These are phyloP conservation scores for Myxozyma neotropica DNA, from an alignment of 805 yeast species.

Conservation along the genomic window DNA sequence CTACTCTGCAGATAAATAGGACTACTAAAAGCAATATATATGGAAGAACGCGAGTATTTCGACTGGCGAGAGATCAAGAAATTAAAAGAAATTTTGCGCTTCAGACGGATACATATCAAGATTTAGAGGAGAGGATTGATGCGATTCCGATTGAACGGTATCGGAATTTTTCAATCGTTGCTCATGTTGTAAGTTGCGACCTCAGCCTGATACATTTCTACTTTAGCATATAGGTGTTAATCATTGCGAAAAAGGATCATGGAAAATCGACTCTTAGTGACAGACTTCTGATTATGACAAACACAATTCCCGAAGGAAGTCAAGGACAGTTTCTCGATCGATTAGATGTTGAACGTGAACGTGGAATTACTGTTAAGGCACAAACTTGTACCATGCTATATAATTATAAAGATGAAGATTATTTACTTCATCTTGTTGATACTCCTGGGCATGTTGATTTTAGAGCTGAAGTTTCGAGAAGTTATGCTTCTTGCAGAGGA, in stretches of 20 bases:
- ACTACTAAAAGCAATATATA: background rate
- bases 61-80: background rate
- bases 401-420: conserved; percentile 66
- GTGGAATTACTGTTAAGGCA: conserved; percentile 97
- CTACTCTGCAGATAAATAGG: too few species aligned
- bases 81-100: background rate
- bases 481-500: conserved; percentile 96
- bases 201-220: background rate
- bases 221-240: background rate
- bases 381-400: conserved; percentile 96
- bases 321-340: conserved; percentile 84
- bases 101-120: conserved; percentile 17
- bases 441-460: conserved; percentile 99
- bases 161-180: conserved; percentile 91
- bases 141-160: conserved; percentile 80
- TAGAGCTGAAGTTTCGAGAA: conserved; percentile 87
- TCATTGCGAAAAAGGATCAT: conserved; percentile 39
- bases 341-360: conserved; percentile 89
- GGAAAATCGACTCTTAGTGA: conserved; percentile 89
- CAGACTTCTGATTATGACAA: conserved; percentile 81
- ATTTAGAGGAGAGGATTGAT: conserved; percentile 62
- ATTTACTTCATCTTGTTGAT: conserved; percentile 85
- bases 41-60: background rate
- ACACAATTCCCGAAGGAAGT: conserved; percentile 74
- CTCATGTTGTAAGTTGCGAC: conserved; percentile 61